Base-by-base conservation (phyloP, 73 alveolate genomes). In the Durusdinium trenchii region DNA sequence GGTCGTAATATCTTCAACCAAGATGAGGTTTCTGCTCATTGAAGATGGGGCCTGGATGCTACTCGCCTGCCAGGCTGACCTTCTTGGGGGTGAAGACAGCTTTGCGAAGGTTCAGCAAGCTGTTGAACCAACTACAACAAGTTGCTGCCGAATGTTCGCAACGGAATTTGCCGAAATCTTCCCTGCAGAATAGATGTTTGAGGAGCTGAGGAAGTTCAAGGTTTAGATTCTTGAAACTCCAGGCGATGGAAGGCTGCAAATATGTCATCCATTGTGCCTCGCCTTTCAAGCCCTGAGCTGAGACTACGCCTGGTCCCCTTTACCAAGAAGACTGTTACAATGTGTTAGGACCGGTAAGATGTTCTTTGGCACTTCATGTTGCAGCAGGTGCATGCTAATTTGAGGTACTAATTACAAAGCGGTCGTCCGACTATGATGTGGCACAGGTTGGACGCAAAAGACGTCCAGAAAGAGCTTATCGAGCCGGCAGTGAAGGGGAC, bases 211-310 rank as follows among this genome's bases (percentile, higher is more conserved):
- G n/a, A n/a, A n/a, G n/a, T n/a, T n/a, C n/a, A n/a, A n/a, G n/a
- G n/a, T n/a, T n/a, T n/a, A n/a, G n/a, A n/a, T n/a, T n/a, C n/a
- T 38, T 75, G 43, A 6, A 52, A 75, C 54, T 38, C 46, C 96
- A 91, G 98, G 98, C 98, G 43, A 91, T 91, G 98, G 89, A 67
- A 35, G 98, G 98, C 60, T 91, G 98, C 98, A 91, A 91, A 61
- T 91, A 45, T 54, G 98, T 91, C 52, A 91, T 91, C 10, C 98
- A 91, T 78, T 42, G 75, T 43, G 98, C 98, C 90, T 91, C 98
- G 50, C 98, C 98, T 43, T 91, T 91, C 46, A 91, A 91, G 98
- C 60, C 40, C 32, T 18, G 64, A 32, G 45, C 84, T 61, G 18
- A 38, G 32, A 5, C 78, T 64, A 5, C 43, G 16, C 7, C 78